Conservation (phyloP, 1,139 yeast species). For the Petasospora rhodanensis region DNA sequence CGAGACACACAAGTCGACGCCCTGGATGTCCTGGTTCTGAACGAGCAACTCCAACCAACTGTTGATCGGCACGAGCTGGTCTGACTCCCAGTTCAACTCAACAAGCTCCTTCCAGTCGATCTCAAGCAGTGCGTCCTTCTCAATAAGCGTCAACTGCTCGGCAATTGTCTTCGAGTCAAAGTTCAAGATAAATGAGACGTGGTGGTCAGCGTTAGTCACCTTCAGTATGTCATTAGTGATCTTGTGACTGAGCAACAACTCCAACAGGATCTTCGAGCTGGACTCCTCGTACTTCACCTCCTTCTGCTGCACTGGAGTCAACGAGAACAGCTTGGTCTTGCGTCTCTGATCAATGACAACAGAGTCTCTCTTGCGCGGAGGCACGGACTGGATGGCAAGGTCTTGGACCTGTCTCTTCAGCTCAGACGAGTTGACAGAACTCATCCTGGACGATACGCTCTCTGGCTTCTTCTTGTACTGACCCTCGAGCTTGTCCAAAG, state of each 20-base stretch:
- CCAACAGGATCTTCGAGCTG: conserved; percentile 23
- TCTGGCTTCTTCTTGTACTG: conserved; percentile 32
- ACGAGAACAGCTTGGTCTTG: conserved; percentile 27
- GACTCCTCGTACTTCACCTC: conserved; percentile 19
- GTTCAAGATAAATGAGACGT: conserved; percentile 76
- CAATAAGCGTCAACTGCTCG: conserved; percentile 80
- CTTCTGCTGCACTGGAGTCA: conserved; percentile 24
- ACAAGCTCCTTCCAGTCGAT: conserved; percentile 91
- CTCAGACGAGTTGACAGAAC: conserved; percentile 20
- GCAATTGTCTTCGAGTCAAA: conserved; percentile 64
- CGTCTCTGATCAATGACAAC: conserved; percentile 34
- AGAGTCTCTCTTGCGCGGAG: conserved; percentile 24
- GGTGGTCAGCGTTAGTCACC: conserved; percentile 33
- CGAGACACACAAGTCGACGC: conserved; percentile 80
- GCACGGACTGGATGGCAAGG: conserved; percentile 25
- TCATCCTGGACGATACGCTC: conserved; percentile 7
- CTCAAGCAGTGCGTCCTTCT: conserved; percentile 75
- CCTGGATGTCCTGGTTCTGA: conserved; percentile 55
- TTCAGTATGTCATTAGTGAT: conserved; percentile 19
- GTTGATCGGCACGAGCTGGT: conserved; percentile 62
- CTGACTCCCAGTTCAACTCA: conserved; percentile 65
- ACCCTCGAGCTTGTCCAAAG: conserved; percentile 77
- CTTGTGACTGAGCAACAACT: conserved; percentile 20
- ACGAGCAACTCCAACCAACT: conserved; percentile 83
- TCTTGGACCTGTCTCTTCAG: conserved; percentile 29